Conservation (phyloP, 2,329 filamentous ascomycete species). For the Neofusicoccum cordaticola region DNA sequence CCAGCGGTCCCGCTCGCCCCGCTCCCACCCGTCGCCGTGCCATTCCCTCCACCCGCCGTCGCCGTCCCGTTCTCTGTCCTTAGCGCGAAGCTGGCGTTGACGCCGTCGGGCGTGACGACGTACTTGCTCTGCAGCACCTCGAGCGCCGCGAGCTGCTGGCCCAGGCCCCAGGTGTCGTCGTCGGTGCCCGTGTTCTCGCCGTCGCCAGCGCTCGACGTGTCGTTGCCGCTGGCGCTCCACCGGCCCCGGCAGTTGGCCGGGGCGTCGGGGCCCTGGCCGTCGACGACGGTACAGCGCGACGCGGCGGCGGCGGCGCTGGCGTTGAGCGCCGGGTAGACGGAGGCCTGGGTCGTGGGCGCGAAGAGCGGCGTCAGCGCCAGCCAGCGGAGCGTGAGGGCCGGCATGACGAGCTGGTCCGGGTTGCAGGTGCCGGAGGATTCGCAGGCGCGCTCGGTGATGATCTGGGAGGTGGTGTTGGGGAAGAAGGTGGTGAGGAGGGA, state of each 20-base stretch:
- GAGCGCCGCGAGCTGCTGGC: constrained; percentile 59
- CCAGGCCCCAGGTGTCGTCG: constrained; percentile 52
- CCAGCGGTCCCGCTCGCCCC: background rate
- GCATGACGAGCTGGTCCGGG: constrained; percentile 71
- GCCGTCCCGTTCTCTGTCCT: background rate
- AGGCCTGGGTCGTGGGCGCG: constrained; percentile 41
- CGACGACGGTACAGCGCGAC: constrained; percentile 22
- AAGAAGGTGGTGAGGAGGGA: constrained; percentile 51
- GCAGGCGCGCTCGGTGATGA: constrained; percentile 67
- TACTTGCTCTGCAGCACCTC: constrained; percentile 49
- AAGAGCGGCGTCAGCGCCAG: constrained; percentile 44
- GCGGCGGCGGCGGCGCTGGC: constrained; percentile 44
- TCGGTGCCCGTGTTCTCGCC: constrained; percentile 39
- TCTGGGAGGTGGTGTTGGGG: constrained; percentile 40
- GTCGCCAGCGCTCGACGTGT: constrained; percentile 41
- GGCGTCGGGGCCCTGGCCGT: constrained; percentile 42
- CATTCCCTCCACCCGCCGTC: background rate
- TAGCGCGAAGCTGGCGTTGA: background rate
- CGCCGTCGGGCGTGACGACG: background rate
- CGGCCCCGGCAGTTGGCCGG: constrained; percentile 42
- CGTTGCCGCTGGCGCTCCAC: constrained; percentile 43
- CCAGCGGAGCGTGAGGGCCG: constrained; percentile 71
- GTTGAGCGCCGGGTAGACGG: constrained; percentile 38
- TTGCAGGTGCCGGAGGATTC: constrained; percentile 62
- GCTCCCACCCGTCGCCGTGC: background rate